Evolutionary conservation across 805 yeast species (phyloP).

Genomic region (Candida palmyrensis): DNA sequence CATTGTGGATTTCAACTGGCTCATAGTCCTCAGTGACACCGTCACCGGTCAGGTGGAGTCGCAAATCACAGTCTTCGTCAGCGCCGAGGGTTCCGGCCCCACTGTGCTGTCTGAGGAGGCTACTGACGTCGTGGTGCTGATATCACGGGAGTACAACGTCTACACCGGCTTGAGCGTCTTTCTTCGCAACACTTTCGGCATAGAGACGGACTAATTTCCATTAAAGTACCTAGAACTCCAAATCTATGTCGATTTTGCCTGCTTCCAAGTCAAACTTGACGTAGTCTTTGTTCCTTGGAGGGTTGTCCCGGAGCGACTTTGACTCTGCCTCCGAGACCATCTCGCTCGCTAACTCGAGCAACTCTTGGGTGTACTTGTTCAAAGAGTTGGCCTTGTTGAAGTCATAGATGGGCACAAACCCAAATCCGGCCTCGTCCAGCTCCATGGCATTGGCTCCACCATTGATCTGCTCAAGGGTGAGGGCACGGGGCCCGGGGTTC

Average conservation of each 20-base stretch:
- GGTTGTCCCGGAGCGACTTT: not conserved
- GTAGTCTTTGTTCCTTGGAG: not conserved
- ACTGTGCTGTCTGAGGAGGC: not conserved
- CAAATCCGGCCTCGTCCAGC: constrained; percentile 14
- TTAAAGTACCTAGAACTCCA: constrained; percentile 1
- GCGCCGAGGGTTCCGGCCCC: not conserved
- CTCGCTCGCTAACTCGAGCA: constrained; percentile 21
- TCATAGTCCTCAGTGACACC: constrained; percentile 15
- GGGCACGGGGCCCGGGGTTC: not conserved
- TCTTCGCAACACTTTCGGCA: not conserved
- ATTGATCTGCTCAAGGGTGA: constrained; percentile 1
- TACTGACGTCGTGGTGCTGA: constrained; percentile 8
- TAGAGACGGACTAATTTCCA: not conserved
- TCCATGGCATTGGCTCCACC: constrained; percentile 5
- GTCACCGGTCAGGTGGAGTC: constrained; percentile 21
- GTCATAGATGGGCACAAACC: constrained; percentile 28
- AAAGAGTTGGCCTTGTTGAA: constrained; percentile 29
- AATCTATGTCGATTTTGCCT: constrained; percentile 1
- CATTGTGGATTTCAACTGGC: constrained; percentile 17
- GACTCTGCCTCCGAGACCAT: constrained; percentile 10
- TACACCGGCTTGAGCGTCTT: constrained; percentile 2
- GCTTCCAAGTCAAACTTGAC: constrained; percentile 2
- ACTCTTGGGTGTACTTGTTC: constrained; percentile 19
- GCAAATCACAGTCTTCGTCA: too few species aligned
- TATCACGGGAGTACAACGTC: constrained; percentile 1